phyloP scores from a whole-genome alignment of 2,329 filamentous ascomycete genomes.

The Paecilomyces sp. region DNA sequence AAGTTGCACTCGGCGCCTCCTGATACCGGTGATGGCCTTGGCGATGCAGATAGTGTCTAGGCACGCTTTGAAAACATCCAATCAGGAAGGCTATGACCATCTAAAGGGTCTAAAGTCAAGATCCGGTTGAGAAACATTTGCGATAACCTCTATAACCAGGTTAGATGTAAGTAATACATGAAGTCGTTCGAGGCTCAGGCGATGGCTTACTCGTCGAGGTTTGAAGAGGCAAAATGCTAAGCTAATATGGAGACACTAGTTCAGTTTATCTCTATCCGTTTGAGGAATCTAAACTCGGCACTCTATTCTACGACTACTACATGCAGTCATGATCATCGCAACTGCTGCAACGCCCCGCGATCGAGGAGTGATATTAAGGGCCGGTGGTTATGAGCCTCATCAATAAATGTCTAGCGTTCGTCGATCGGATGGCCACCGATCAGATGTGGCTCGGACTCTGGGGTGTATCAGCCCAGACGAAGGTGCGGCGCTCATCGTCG shows the following conservation, averaged over 20 bases:
- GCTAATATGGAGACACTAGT: background rate
- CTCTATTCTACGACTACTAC: background rate
- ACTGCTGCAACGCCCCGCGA: background rate
- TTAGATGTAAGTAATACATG: background rate
- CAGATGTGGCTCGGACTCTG: background rate
- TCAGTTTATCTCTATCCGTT: background rate
- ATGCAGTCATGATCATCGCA: background rate
- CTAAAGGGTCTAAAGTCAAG: background rate
- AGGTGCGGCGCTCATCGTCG: conserved; percentile 6
- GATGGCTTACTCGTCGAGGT: background rate
- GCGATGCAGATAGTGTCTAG: background rate
- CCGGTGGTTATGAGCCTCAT: background rate
- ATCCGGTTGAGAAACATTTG: background rate
- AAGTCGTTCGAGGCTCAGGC: background rate
- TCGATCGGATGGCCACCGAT: background rate
- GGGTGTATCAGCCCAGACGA: background rate
- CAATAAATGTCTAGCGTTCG: background rate
- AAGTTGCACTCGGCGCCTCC: background rate
- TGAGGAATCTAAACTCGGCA: background rate
- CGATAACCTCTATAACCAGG: background rate
- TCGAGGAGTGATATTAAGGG: background rate
- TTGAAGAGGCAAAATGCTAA: background rate
- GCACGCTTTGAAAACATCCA: background rate
- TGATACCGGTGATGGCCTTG: background rate
- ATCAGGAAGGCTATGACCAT: background rate